Evolutionary conservation across 352 stramenopile genomes (phyloP).

Genomic region (Pilasporangium apinafurcum): DNA sequence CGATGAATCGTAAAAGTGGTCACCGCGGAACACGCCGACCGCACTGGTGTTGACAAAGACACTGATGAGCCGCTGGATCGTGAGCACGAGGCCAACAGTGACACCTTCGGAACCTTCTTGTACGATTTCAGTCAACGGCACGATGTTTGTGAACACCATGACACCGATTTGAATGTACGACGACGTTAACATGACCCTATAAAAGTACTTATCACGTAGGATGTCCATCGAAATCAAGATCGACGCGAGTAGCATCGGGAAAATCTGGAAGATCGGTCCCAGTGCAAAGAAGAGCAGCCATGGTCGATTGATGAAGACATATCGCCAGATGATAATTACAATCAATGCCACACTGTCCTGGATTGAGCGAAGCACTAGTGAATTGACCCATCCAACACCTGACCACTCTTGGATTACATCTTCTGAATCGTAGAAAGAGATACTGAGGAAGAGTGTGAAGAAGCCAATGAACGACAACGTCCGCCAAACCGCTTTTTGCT

Average conservation of each 20-base stretch:
- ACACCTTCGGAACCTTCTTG: slow-evolving; percentile 47
- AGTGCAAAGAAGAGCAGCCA: slow-evolving; percentile 30
- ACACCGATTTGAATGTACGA: slow-evolving; percentile 12
- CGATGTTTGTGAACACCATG: slow-evolving; percentile 15
- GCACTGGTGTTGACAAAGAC: slow-evolving; percentile 38
- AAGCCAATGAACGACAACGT: slow-evolving; percentile 31
- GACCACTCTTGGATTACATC: slow-evolving; percentile 20
- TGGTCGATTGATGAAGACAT: slow-evolving; percentile 32
- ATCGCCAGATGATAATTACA: slow-evolving; percentile 26
- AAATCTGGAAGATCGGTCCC: slow-evolving; percentile 17
- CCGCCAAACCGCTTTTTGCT: slow-evolving; percentile 46
- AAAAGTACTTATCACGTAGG: slow-evolving; percentile 21
- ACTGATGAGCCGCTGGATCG: slow-evolving; percentile 46
- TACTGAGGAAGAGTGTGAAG: slow-evolving; percentile 31
- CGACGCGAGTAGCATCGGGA: slow-evolving; percentile 14
- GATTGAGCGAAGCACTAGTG: slow-evolving; percentile 12
- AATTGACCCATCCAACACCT: slow-evolving; percentile 8
- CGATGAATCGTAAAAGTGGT: slow-evolving; percentile 20
- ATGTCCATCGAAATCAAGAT: slow-evolving; percentile 23
- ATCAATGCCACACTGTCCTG: slow-evolving; percentile 13
- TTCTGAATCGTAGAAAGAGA: slow-evolving; percentile 20
- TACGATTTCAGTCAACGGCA: slow-evolving; percentile 53
- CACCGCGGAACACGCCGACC: slow-evolving; percentile 26
- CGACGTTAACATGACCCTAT: slow-evolving; percentile 17
- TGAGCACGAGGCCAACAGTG: slow-evolving; percentile 40